Base-by-base conservation (phyloP, 768 basidiomycete genomes). In the Phaffia australis region DNA sequence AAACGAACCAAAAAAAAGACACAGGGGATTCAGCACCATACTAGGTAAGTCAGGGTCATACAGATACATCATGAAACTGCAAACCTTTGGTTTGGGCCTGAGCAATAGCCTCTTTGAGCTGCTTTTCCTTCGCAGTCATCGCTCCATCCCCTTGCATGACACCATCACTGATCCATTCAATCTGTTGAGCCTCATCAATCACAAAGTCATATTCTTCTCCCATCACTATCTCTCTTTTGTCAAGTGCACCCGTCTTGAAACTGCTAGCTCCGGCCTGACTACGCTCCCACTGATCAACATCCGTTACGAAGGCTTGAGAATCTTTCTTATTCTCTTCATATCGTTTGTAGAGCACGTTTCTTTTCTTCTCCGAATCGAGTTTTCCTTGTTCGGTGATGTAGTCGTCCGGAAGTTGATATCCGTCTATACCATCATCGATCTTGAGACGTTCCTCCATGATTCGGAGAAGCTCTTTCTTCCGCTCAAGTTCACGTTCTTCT, bases 331-430 rank as follows among this genome's bases (percentile, higher is more conserved):
- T 52, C 61, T 99, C 95, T 73, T 95, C 89, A 73, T 99, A 98
- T 49, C 95, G 89, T 72, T 87, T 83, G 76, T 95, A 97, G 60
- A 99, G 76, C 0, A 87, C 92, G 70, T 87, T 87, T 74, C 91
- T 84, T 74, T 95, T 92, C 78, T 89, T 90, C 81, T 95, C 92
- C 78, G 85, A 87, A 81, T 98, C 93, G 68, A 99, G 91, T 78
- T 93, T 95, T 32, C 95, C 95, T 75, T 97, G 92, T 73, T 94
- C 94, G 0, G 95, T 99, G 72, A 98, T 82, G 75, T 99, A 99
- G 76, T 98, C 95, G 71, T 98, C 95, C 0, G 95, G 95, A 52
- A 98, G 82, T 78, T 87, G 85, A 74, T 99, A 99, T 9, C 94
- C 94, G 69, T 99, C 95, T 78, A 82, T 89, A 69, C 88, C 90